These are phyloP conservation scores for Phytopythium helicoides DNA, from an alignment of 352 stramenopile species.

Conservation along the genomic window DNA sequence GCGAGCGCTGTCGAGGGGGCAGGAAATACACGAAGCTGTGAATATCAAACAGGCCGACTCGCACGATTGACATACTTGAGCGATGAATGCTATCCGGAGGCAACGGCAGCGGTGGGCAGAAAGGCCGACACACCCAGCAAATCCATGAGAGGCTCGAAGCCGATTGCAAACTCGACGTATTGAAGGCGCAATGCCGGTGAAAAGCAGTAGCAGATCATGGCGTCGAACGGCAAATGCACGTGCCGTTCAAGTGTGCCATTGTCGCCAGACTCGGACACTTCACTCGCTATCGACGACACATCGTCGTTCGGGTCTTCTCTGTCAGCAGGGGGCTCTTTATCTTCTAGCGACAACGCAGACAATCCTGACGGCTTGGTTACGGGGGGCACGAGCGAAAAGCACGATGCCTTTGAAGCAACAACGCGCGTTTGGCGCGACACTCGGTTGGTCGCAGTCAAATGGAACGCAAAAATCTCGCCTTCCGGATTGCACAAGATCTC, in stretches of 20 bases:
- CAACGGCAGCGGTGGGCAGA: constrained; percentile 17
- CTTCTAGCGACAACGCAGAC: constrained; percentile 9
- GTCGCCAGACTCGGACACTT: constrained; percentile 6
- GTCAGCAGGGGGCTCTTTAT: constrained; percentile 11
- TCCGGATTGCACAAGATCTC: constrained; percentile 60
- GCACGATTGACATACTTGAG: not conserved
- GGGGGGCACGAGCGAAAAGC: constrained; percentile 35
- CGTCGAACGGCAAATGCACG: constrained; percentile 69
- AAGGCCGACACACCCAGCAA: constrained; percentile 60
- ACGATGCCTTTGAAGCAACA: constrained; percentile 52
- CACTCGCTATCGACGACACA: constrained; percentile 6
- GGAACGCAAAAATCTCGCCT: constrained; percentile 57
- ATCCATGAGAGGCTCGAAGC: constrained; percentile 83
- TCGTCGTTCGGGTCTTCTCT: constrained; percentile 11
- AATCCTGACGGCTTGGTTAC: constrained; percentile 1
- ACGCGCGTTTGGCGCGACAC: constrained; percentile 62
- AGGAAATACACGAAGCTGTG: constrained; percentile 2
- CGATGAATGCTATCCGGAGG: too few species aligned
- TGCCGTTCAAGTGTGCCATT: constrained; percentile 48
- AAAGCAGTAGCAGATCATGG: constrained; percentile 87
- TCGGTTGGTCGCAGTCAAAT: constrained; percentile 70
- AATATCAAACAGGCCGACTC: not conserved
- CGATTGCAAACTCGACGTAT: constrained; percentile 87
- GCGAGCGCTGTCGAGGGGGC: not conserved
- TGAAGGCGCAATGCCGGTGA: constrained; percentile 45